A percentile compares a stretch with the other conserved stretches of the same genome.
Evolutionary conservation across 2,329 filamentous ascomycete species (phyloP).

Genomic region (Aspergillus flavus): DNA sequence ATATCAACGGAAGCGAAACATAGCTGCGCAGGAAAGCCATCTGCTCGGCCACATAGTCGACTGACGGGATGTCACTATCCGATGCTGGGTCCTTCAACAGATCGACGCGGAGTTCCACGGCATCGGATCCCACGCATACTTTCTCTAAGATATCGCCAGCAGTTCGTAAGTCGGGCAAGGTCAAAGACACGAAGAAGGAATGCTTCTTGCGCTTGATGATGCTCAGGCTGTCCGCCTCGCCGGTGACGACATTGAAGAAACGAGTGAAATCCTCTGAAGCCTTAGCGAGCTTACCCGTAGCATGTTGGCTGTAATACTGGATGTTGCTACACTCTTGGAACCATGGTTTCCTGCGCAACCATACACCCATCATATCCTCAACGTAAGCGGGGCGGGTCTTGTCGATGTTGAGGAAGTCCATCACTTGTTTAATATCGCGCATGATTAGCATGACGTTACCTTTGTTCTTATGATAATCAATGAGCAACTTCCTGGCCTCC

Average conservation of each 20-base stretch:
- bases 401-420: constrained; percentile 85
- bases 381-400: constrained; percentile 90
- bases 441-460: constrained; percentile 87
- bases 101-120: constrained; percentile 92
- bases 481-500: constrained; percentile 74
- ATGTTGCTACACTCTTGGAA: constrained; percentile 93
- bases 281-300: constrained; percentile 53
- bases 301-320: constrained; percentile 81
- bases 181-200: constrained; percentile 92
- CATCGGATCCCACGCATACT: constrained; percentile 83
- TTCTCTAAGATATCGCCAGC: constrained; percentile 67
- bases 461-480: constrained; percentile 71
- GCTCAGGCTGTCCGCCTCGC: constrained; percentile 57
- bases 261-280: constrained; percentile 70
- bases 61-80: constrained; percentile 58
- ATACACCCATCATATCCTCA: constrained; percentile 89
- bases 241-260: constrained; percentile 71
- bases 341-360: constrained; percentile 84
- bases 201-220: constrained; percentile 66
- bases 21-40: constrained; percentile 74
- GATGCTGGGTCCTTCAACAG: constrained; percentile 73
- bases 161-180: constrained; percentile 71
- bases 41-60: constrained; percentile 80
- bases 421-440: constrained; percentile 82
- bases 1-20: constrained; percentile 80